Evolutionary conservation across 1,284 basidiomycete genomes (phyloP).

Genomic region (Apiotrichum veenhuisii): DNA sequence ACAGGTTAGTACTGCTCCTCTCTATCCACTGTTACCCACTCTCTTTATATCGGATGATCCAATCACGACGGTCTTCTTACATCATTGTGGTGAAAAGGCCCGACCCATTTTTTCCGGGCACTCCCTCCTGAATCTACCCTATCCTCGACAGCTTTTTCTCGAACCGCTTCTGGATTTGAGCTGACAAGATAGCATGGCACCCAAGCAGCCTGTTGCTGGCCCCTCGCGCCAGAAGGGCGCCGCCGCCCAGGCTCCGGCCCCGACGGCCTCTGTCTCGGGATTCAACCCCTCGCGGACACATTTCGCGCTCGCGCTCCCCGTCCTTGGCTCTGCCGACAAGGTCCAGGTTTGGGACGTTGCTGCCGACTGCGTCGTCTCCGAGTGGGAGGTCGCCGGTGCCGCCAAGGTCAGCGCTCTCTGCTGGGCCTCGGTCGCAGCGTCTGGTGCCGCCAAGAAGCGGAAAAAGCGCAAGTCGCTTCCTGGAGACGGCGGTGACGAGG

Average conservation of each 20-base stretch:
- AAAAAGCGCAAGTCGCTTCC: constrained; percentile 26
- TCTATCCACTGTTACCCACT: neutral
- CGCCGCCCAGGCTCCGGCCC: constrained; percentile 36
- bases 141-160: neutral
- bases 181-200: constrained; percentile 30
- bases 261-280: constrained; percentile 39
- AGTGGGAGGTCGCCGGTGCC: constrained; percentile 47
- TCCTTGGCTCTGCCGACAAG: constrained; percentile 46
- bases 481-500: constrained; percentile 24
- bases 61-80: constrained; percentile 50
- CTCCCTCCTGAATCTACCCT: constrained; percentile 33
- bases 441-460: constrained; percentile 30
- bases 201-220: constrained; percentile 40
- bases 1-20: neutral
- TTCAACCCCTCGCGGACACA: constrained; percentile 45
- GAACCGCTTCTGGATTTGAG: constrained; percentile 1
- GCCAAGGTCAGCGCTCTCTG: constrained; percentile 38
- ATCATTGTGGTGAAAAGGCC: constrained; percentile 42
- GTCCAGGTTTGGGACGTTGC: constrained; percentile 47
- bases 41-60: constrained; percentile 43
- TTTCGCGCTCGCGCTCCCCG: constrained; percentile 44
- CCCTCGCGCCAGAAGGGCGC: constrained; percentile 41
- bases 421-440: constrained; percentile 31
- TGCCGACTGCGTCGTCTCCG: constrained; percentile 39
- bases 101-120: constrained; percentile 40